Evolutionary conservation across 148 eudicot species (phyloP), one percentile per base, ranked within the genome.

Genomic region (Vaccinium macrocarpon): DNA sequence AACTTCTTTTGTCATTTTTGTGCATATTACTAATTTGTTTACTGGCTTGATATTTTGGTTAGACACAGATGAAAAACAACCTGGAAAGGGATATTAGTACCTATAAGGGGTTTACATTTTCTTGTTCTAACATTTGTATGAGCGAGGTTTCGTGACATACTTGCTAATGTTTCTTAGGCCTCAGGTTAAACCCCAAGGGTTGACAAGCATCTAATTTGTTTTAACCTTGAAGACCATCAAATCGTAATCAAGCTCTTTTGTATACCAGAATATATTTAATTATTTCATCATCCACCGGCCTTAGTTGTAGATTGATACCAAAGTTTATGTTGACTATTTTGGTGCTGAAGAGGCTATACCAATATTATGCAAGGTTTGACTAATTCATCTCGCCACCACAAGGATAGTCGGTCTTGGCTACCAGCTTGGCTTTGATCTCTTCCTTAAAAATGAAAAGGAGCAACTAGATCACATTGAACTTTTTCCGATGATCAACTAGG

Each of bases 81-180:
- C 19, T 32, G 13, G 48, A 82, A 62, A 0, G 14, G 16, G 72
- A 35, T 6, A 59, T 51, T 38, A 4, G 52, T 16, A 66, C 11
- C 13, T 5, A 4, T 61, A 27, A 59, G 27, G 12, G 53, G 53
- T 18, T 23, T 64, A 27, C 73, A 27, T 68, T 27, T 68, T 68
- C 11, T 66, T 73, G 19, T 62, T 64, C n/a, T 49, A 84, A 79
- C 71, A 70, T 75, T n/a, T 84, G 42, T 84, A 50, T 78, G 86
- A 77, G 74, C 18, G 61, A 76, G 19, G 52, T 46, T 83, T 76
- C 8, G 50, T 83, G 85, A 57, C 38, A 77, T 62, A n/a, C 2
- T 56, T 7, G 4, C 32, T 77, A 6, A 23, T 62, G 74, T 68
- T 81, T 62, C 73, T 46, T 42, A 46, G 32, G 80, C 61, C 32